Percentiles rank a stretch among this genome's conserved stretches.
Evolutionary conservation across 2,329 filamentous ascomycete genomes (phyloP).

Genomic region (Bisporella sp.): DNA sequence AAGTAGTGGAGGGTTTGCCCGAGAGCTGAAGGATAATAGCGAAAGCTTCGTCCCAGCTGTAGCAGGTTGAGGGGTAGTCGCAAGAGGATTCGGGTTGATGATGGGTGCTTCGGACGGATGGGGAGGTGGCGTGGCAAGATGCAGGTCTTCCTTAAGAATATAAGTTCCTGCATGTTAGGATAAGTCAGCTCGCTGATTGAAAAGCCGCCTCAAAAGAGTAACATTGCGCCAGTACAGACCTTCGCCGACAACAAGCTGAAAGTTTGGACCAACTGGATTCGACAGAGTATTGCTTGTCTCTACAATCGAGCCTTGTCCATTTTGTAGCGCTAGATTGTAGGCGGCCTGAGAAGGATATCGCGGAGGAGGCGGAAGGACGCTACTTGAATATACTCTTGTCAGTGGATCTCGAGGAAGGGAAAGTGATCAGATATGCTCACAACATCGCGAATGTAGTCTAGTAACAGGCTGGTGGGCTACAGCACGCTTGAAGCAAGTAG

Average conservation of each 20-base stretch:
- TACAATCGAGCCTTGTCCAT: conserved; percentile 66
- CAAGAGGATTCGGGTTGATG: conserved; percentile 82
- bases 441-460: conserved; percentile 18
- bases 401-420: conserved; percentile 7
- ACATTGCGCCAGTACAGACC: conserved; percentile 40
- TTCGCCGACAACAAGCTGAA: conserved; percentile 89
- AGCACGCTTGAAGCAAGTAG: too few relatives aligned
- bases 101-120: conserved; percentile 90
- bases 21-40: conserved; percentile 42
- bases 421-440: conserved; percentile 14
- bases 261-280: conserved; percentile 74
- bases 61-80: conserved; percentile 77
- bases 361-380: conserved; percentile 77
- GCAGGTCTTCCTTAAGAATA: conserved; percentile 80
- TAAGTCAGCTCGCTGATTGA: neutral
- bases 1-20: conserved; percentile 38
- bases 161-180: conserved; percentile 62
- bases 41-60: conserved; percentile 81
- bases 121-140: conserved; percentile 87
- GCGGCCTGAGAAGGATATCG: conserved; percentile 71
- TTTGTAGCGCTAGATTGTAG: conserved; percentile 64
- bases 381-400: conserved; percentile 18
- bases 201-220: neutral
- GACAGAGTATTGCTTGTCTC: conserved; percentile 90
- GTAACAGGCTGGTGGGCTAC: neutral